Conservation (phyloP, 2,329 filamentous ascomycete species). For the Ophiostoma populinum region DNA sequence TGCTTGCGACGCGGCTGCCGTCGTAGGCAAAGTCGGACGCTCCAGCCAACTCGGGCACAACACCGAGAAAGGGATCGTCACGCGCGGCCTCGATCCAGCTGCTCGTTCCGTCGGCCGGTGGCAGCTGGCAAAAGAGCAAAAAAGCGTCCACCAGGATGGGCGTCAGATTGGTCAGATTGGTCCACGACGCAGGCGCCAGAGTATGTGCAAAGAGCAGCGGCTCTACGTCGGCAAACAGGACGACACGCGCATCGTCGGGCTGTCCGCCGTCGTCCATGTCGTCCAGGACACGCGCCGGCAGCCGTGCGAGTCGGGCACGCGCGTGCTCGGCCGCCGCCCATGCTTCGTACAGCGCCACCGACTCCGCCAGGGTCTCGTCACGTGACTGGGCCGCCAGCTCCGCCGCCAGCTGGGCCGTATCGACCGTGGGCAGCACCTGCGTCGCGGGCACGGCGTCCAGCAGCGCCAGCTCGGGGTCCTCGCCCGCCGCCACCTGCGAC, state of each 20-base stretch:
- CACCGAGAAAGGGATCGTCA: slow-evolving; percentile 33
- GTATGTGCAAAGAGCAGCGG: slow-evolving; percentile 38
- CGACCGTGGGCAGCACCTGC: slow-evolving; percentile 5
- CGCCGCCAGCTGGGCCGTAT: slow-evolving; percentile 1
- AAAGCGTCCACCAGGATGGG: slow-evolving; percentile 54
- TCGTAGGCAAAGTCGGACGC: slow-evolving; percentile 8
- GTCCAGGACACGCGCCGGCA: slow-evolving; percentile 60
- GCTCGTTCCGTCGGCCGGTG: slow-evolving; percentile 24
- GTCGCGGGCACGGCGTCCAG: not conserved
- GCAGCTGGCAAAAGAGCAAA: slow-evolving; percentile 48
- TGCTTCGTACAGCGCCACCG: slow-evolving; percentile 22
- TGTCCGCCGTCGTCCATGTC: slow-evolving; percentile 55
- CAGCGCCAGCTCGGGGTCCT: slow-evolving; percentile 6
- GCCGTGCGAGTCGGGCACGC: slow-evolving; percentile 27
- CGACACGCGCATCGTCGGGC: slow-evolving; percentile 67
- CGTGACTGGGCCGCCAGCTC: slow-evolving; percentile 7
- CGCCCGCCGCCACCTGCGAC: slow-evolving; percentile 15
- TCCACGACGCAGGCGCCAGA: no score
- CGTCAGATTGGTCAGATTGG: slow-evolving; percentile 21
- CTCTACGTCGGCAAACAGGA: slow-evolving; percentile 63
- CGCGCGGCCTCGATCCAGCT: slow-evolving; percentile 20
- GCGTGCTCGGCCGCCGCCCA: slow-evolving; percentile 39
- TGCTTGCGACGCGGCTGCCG: slow-evolving; percentile 17
- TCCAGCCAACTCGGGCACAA: no score
- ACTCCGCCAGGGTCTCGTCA: slow-evolving; percentile 7